Conservation (phyloP, 495 filamentous ascomycete genomes). For the Bacidia gigantensis region DNA sequence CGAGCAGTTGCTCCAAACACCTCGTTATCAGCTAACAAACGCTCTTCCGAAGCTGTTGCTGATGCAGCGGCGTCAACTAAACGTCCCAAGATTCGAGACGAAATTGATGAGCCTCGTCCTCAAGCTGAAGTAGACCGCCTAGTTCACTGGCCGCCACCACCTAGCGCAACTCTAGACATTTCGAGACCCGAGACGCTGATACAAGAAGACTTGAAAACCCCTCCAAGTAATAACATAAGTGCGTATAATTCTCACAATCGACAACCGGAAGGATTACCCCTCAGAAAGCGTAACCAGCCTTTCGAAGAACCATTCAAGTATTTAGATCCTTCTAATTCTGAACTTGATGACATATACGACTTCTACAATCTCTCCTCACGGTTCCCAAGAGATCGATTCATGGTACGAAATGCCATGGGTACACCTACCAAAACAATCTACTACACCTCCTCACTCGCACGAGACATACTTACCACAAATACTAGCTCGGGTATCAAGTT, state of each 20-base stretch:
- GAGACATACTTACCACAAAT: slow-evolving; percentile 68
- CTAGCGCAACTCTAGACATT: slow-evolving; percentile 27
- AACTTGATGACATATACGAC: slow-evolving; percentile 55
- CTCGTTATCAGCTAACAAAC: slow-evolving; percentile 24
- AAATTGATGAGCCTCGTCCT: slow-evolving; percentile 19
- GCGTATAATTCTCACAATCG: neutral
- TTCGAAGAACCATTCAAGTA: slow-evolving; percentile 90
- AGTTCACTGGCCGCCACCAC: slow-evolving; percentile 34
- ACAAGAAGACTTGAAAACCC: too few species aligned
- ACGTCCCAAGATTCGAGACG: slow-evolving; percentile 30
- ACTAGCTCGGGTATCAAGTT: slow-evolving; percentile 86
- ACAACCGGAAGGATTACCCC: neutral
- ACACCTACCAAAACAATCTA: slow-evolving; percentile 80
- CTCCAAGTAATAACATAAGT: slow-evolving; percentile 14
- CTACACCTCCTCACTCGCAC: slow-evolving; percentile 76
- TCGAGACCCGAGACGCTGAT: slow-evolving; percentile 26
- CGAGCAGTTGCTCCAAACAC: slow-evolving; percentile 29
- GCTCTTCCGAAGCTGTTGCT: slow-evolving; percentile 29
- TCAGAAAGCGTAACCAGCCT: slow-evolving; percentile 33
- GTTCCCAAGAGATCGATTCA: slow-evolving; percentile 82
- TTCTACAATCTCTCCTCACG: slow-evolving; percentile 73
- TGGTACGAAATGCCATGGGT: slow-evolving; percentile 84
- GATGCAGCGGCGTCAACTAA: slow-evolving; percentile 31
- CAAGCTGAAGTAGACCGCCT: slow-evolving; percentile 36
- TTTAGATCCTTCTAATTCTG: slow-evolving; percentile 53